Evolutionary conservation across 2,329 filamentous ascomycete species (phyloP), one percentile per base, ranked within the genome.

Genomic region (Curvularia eragrostidis): DNA sequence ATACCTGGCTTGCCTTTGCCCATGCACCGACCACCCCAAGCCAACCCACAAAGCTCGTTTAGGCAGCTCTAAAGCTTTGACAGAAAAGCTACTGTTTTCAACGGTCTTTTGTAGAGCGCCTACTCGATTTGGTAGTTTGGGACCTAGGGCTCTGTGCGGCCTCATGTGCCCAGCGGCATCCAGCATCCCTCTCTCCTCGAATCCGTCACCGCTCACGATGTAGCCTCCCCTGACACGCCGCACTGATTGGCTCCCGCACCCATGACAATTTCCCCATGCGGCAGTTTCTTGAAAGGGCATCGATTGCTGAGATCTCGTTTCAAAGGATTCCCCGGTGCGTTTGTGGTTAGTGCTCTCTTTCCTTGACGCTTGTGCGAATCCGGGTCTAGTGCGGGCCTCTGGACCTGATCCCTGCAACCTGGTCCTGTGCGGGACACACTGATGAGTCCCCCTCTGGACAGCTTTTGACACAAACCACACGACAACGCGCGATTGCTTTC

Each of bases 1-100:
- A 34, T 48, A 28, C 44, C 43, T 54, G 26, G 51, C 34, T 36
- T 46, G 30, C 26, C 54, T 28, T 48, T 54, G 51, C 38, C 32
- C 43, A 62, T 68, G 67, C 62, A 62, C 62, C 65, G 64, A 64
- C 66, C 63, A 67, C 63, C 54, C 43, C 50, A 52, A 36, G 28
- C 38, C 46, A 54, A 43, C 41, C 51, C 44, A 58, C 55, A 54
- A 39, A 51, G 30, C 65, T 69, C 62, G 61, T 71, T 69, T 72
- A 71, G 72, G 72, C 54, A 75, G 71, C 70, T 73, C 62, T 59
- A 54, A 74, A 70, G 70, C 72, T 74, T 68, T 66, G 71, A 74
- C 72, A 49, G 54, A 53, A 61, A 65, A 64, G 48, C 58, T 52
- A 59, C 71, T 53, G 70, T 56, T 38, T 67, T 73, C 71, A 38